Base-by-base conservation (phyloP, 140 eudicot genomes). In the Flaveria floridana region DNA sequence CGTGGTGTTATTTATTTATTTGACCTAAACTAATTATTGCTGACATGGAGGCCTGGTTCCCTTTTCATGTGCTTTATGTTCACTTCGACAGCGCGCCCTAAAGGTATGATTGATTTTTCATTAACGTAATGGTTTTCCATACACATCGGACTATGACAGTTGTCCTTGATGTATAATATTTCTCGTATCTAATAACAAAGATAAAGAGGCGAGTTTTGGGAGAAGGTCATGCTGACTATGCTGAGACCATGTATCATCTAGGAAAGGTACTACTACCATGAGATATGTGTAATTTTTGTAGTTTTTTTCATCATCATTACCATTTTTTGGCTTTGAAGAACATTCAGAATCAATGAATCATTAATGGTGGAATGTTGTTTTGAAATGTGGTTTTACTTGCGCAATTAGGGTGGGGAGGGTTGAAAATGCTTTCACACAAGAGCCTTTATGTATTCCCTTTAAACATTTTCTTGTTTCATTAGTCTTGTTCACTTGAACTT, bases 211-310 rank as follows among this genome's bases (percentile, higher is more conserved):
- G 89, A 85, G 92, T 91, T 70, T 76, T 94, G 75, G 99, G 99
- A 76, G 95, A 90, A 76, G 81, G 48, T 16, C 95, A 94, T 76
- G 61, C 86, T 41, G 99, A 94, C 76, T 90, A 94, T 85, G 97
- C 99, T 12, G 99, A 94, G 80, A 88, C 97, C 8, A 88, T 94
- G 97, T 90, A 85, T 84, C 99, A 90, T 89, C 89, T 94, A 70
- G 99, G 96, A 53, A 90, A 75, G 84, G 99, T 90, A 78, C 79
- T 88, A 78, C 75, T 72, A 71, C 61, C 21, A 71, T 50, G 23
- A 59, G 41, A 56, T 61, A 15, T 70, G 67, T 51, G 9, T 55
- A 18, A 67, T 61, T 28, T 44, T 13, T 55, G 14, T 46, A 15
- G 25, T 42, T 56, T 25, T 42, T 25, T 44, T 48, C 18, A 7